Percentiles rank a stretch among this genome's conserved stretches.
Conservation (phyloP, 495 filamentous ascomycete genomes). For the Penicillium maclennaniae region DNA sequence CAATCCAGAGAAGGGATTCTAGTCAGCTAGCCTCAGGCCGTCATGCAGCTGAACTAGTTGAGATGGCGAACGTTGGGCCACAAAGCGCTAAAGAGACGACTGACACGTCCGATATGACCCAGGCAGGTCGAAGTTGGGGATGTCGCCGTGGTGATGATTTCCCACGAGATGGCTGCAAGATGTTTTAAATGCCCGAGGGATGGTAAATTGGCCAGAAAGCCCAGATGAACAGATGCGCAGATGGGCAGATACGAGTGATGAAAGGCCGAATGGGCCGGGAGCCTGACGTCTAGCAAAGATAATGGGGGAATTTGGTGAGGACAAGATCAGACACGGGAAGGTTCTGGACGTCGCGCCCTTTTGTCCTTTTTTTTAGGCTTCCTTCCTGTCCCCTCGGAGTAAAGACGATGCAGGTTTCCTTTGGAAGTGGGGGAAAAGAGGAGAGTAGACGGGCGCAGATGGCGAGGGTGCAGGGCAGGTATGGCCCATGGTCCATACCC, state of each 20-base stretch:
- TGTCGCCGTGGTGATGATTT: constrained; percentile 10
- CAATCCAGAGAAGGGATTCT: constrained; percentile 2
- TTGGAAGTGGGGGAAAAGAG: constrained; percentile 19
- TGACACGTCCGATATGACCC: constrained; percentile 17
- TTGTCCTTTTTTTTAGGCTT: neutral
- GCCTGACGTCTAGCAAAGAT: neutral
- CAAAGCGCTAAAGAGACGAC: constrained; percentile 20
- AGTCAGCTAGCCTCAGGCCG: constrained; percentile 25
- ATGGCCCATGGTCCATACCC: constrained; percentile 4
- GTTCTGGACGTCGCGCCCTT: constrained; percentile 13
- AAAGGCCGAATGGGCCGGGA: neutral
- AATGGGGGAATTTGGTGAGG: neutral
- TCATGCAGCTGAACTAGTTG: constrained; percentile 20
- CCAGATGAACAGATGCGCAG: neutral
- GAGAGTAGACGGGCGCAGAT: constrained; percentile 21
- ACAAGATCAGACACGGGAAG: neutral
- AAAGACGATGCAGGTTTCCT: constrained; percentile 10
- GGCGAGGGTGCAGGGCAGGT: constrained; percentile 18
- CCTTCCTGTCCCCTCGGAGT: neutral
- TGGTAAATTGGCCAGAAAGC: neutral
- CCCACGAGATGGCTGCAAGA: constrained; percentile 6
- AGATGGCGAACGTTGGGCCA: constrained; percentile 25
- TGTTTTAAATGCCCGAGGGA: neutral
- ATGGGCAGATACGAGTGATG: neutral
- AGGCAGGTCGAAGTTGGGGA: constrained; percentile 10